phyloP scores from a whole-genome alignment of 345 rosid species.

The Brassica rapa region DNA sequence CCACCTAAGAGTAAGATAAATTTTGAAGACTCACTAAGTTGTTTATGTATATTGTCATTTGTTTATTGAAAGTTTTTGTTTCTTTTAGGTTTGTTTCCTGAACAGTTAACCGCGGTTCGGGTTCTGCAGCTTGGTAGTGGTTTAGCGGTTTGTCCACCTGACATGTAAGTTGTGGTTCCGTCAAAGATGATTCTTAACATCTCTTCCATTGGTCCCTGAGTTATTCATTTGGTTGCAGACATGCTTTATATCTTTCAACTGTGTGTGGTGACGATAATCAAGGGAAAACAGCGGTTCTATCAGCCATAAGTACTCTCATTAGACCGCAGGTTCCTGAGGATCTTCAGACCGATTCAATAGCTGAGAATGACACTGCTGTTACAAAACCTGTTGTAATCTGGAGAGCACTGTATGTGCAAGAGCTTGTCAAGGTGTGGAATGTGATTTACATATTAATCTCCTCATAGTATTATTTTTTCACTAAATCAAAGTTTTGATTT shows the following conservation, averaged over 20 bases:
- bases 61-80: not conserved
- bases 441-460: not conserved
- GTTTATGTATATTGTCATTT: not conserved
- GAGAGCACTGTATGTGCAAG: slow-evolving; percentile 75
- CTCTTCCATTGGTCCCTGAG: not conserved
- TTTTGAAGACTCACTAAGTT: not conserved
- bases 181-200: not conserved
- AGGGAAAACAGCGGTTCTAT: slow-evolving; percentile 64
- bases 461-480: slow-evolving; percentile 9
- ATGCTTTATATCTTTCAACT: slow-evolving; percentile 75
- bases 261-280: slow-evolving; percentile 56
- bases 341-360: slow-evolving; percentile 41
- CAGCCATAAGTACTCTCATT: slow-evolving; percentile 55
- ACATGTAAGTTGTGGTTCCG: slow-evolving; percentile 57
- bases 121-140: slow-evolving; percentile 81
- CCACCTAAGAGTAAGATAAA: slow-evolving; percentile 84
- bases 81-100: slow-evolving; percentile 67
- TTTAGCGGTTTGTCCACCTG: slow-evolving; percentile 72
- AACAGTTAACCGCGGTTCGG: slow-evolving; percentile 68
- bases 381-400: slow-evolving; percentile 61
- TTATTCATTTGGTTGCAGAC: slow-evolving; percentile 54
- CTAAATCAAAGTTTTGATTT: slow-evolving; percentile 10
- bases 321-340: slow-evolving; percentile 37
- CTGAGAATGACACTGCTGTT: slow-evolving; percentile 47
- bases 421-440: slow-evolving; percentile 49